Conservation (phyloP, 2,329 filamentous ascomycete species). For the Catunica adiposa region DNA sequence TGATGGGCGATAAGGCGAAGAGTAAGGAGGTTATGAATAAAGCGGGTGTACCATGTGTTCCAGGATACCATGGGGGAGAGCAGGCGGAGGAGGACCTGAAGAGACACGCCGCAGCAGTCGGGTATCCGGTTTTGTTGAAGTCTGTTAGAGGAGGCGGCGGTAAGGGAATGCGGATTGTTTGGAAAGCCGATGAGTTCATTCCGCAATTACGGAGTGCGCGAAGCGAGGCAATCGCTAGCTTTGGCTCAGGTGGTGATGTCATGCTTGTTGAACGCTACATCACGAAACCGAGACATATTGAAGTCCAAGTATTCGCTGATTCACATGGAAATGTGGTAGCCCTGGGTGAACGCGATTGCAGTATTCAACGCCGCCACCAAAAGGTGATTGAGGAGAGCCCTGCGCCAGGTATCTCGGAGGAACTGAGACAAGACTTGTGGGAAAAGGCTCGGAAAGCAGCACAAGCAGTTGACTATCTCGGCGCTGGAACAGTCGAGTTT, state of each 20-base stretch:
- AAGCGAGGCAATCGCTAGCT: conserved; percentile 60
- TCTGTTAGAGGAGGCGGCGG: conserved; percentile 67
- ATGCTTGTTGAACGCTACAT: conserved; percentile 79
- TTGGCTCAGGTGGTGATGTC: conserved; percentile 63
- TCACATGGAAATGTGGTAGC: conserved; percentile 60
- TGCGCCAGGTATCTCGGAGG: conserved; percentile 48
- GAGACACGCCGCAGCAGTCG: conserved; percentile 52
- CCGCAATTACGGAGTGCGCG: conserved; percentile 55
- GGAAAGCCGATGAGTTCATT: conserved; percentile 50
- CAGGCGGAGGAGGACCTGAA: conserved; percentile 50
- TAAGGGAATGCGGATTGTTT: conserved; percentile 68
- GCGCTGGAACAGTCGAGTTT: conserved; percentile 79
- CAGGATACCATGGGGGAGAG: conserved; percentile 80
- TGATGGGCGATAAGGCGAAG: conserved; percentile 86
- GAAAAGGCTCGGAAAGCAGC: conserved; percentile 48
- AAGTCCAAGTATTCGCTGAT: conserved; percentile 84
- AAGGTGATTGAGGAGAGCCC: conserved; percentile 86
- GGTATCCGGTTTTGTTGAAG: conserved; percentile 60
- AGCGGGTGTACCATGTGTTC: conserved; percentile 90
- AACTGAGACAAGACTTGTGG: conserved; percentile 45
- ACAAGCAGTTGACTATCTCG: conserved; percentile 70
- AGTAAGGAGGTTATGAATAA: conserved; percentile 94
- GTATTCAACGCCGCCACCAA: conserved; percentile 71
- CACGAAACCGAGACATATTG: conserved; percentile 63
- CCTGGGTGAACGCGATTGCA: conserved; percentile 80